Conservation (phyloP, 2,329 filamentous ascomycete species). For the Pseudogymnoascus sp. region DNA sequence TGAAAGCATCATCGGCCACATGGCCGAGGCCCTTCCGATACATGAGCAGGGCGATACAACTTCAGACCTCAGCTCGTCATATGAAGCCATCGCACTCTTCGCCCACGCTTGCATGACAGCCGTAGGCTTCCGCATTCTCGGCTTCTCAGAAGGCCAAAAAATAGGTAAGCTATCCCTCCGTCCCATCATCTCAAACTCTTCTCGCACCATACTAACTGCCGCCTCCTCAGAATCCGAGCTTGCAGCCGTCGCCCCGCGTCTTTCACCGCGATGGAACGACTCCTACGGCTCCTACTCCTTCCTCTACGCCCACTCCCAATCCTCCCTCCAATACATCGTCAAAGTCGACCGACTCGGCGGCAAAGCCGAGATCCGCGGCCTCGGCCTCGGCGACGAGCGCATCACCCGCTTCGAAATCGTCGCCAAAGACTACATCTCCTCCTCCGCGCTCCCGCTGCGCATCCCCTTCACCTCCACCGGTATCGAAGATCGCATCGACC, state of each 20-base stretch:
- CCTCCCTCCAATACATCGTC: slow-evolving; percentile 74
- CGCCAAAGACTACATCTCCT: slow-evolving; percentile 67
- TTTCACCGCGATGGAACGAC: slow-evolving; percentile 76
- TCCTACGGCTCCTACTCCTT: slow-evolving; percentile 67
- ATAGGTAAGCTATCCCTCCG: slow-evolving; percentile 45
- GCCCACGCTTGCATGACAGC: slow-evolving; percentile 76
- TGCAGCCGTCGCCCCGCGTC: slow-evolving; percentile 49
- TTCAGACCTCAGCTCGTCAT: slow-evolving; percentile 62
- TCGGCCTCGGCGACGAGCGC: slow-evolving; percentile 73
- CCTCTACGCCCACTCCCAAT: slow-evolving; percentile 79
- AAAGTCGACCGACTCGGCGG: slow-evolving; percentile 75
- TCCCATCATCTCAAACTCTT: slow-evolving; percentile 11
- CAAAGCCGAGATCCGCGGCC: slow-evolving; percentile 76
- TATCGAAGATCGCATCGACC: slow-evolving; percentile 44
- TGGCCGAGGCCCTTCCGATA: slow-evolving; percentile 54
- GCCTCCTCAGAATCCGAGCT: slow-evolving; percentile 46
- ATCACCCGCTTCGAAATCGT: slow-evolving; percentile 71
- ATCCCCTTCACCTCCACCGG: slow-evolving; percentile 42
- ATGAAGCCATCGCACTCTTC: slow-evolving; percentile 78
- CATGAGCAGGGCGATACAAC: slow-evolving; percentile 45
- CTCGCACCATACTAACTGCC: slow-evolving; percentile 9
- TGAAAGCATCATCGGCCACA: slow-evolving; percentile 44
- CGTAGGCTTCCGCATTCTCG: slow-evolving; percentile 72
- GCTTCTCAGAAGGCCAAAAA: slow-evolving; percentile 75
- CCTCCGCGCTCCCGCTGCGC: slow-evolving; percentile 47